A percentile compares a stretch with the other conserved stretches of the same genome.
These are phyloP conservation scores for Cytidiella melzeri DNA, from an alignment of 768 basidiomycete genomes.

Conservation along the genomic window DNA sequence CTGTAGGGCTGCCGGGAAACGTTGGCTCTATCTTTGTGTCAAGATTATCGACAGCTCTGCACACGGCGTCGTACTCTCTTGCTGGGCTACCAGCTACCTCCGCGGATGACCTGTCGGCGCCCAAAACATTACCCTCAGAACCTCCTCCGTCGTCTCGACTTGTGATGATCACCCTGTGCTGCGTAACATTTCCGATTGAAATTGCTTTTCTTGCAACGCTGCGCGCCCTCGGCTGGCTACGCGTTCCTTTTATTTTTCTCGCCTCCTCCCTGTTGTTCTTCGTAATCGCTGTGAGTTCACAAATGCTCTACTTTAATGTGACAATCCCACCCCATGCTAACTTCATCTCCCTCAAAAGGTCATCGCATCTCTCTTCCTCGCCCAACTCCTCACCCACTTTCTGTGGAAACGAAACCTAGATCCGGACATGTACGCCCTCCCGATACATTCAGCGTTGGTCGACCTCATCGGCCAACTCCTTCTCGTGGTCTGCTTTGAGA, in stretches of 20 bases:
- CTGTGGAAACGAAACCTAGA: conserved; percentile 77
- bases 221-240: conserved; percentile 68
- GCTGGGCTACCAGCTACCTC: conserved; percentile 14
- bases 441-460: conserved; percentile 84
- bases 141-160: conserved; percentile 37
- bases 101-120: conserved; percentile 1
- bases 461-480: conserved; percentile 80
- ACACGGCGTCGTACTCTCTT: conserved; percentile 42
- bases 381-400: conserved; percentile 59
- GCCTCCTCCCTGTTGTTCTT: conserved; percentile 64
- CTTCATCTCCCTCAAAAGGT: conserved; percentile 53
- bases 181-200: conserved; percentile 77
- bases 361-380: conserved; percentile 59
- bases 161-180: conserved; percentile 62
- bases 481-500: conserved; percentile 69
- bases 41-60: conserved; percentile 82
- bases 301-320: too few relatives aligned
- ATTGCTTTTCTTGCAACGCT: conserved; percentile 67
- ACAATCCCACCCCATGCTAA: too few relatives aligned
- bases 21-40: conserved; percentile 91
- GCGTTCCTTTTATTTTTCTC: conserved; percentile 64
- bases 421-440: conserved; percentile 92
- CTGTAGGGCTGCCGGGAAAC: conserved; percentile 73
- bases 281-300: conserved; percentile 61
- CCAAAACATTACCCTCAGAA: conserved; percentile 8